Evolutionary conservation across 805 yeast genomes (phyloP).

Genomic region (Grigorovia transvaalensis): DNA sequence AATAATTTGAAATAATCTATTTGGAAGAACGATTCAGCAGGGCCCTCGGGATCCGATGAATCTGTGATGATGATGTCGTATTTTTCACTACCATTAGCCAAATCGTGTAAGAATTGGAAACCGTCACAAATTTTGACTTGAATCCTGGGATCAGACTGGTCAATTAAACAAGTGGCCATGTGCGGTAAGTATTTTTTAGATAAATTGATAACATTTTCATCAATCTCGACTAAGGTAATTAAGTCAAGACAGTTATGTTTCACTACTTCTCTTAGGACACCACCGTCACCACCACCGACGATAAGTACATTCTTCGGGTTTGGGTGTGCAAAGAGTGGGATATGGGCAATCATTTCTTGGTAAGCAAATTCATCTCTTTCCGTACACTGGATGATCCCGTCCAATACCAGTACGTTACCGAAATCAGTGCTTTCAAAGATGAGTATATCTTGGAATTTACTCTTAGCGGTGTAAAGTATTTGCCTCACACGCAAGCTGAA

Average conservation of each 20-base stretch:
- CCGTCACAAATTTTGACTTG: slow-evolving; percentile 70
- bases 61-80: slow-evolving; percentile 85
- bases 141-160: slow-evolving; percentile 43
- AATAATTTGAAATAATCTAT: slow-evolving; percentile 63
- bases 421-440: slow-evolving; percentile 65
- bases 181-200: slow-evolving; percentile 62
- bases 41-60: slow-evolving; percentile 92
- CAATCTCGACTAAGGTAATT: slow-evolving; percentile 81
- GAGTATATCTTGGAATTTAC: slow-evolving; percentile 72
- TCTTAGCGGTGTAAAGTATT: slow-evolving; percentile 55
- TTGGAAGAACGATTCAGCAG: slow-evolving; percentile 84
- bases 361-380: slow-evolving; percentile 91
- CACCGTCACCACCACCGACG: slow-evolving; percentile 96
- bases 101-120: slow-evolving; percentile 54
- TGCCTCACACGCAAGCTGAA: slow-evolving; percentile 52
- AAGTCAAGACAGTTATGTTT: slow-evolving; percentile 57
- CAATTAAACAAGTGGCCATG: slow-evolving; percentile 55
- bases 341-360: slow-evolving; percentile 83
- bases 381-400: slow-evolving; percentile 84
- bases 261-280: slow-evolving; percentile 78
- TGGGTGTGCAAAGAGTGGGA: slow-evolving; percentile 70
- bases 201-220: slow-evolving; percentile 66
- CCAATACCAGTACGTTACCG: slow-evolving; percentile 83
- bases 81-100: slow-evolving; percentile 24
- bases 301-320: slow-evolving; percentile 69